Conservation (phyloP, 768 basidiomycete species). For the Suillus hirtellus region DNA sequence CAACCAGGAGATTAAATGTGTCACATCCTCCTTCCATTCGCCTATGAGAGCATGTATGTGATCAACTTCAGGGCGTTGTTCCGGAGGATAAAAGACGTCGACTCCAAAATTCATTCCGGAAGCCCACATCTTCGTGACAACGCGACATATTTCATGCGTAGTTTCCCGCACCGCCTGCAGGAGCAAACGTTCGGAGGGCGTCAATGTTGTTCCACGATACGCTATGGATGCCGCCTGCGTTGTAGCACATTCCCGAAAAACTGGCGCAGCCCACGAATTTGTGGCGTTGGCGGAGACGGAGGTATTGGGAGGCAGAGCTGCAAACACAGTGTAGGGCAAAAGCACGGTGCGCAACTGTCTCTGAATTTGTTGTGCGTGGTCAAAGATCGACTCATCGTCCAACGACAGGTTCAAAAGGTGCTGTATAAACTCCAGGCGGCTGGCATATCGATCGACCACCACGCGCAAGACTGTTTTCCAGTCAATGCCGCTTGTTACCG, state of each 20-base stretch:
- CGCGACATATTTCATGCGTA: slow-evolving; percentile 20
- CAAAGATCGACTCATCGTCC: slow-evolving; percentile 14
- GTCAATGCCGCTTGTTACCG: slow-evolving; percentile 36
- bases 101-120: slow-evolving; percentile 16
- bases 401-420: slow-evolving; percentile 32
- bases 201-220: slow-evolving; percentile 4
- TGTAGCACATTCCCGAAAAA: slow-evolving; percentile 15
- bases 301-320: slow-evolving; percentile 4
- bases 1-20: slow-evolving; percentile 20
- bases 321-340: slow-evolving; percentile 12
- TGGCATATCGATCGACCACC: slow-evolving; percentile 42
- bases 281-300: not conserved
- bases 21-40: slow-evolving; percentile 16
- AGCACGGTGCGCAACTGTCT: slow-evolving; percentile 24
- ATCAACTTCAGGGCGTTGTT: not conserved
- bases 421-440: slow-evolving; percentile 41
- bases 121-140: slow-evolving; percentile 21
- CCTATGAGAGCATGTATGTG: slow-evolving; percentile 8
- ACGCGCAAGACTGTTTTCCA: slow-evolving; percentile 42
- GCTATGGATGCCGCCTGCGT: slow-evolving; percentile 12
- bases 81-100: slow-evolving; percentile 4
- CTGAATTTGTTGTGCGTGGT: slow-evolving; percentile 11
- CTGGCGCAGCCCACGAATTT: slow-evolving; percentile 16
- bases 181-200: slow-evolving; percentile 16
- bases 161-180: slow-evolving; percentile 17